Percentiles rank a stretch among this genome's conserved stretches.
Conservation (phyloP, 768 basidiomycete species). For the Leucosporidium creatinivorum region DNA sequence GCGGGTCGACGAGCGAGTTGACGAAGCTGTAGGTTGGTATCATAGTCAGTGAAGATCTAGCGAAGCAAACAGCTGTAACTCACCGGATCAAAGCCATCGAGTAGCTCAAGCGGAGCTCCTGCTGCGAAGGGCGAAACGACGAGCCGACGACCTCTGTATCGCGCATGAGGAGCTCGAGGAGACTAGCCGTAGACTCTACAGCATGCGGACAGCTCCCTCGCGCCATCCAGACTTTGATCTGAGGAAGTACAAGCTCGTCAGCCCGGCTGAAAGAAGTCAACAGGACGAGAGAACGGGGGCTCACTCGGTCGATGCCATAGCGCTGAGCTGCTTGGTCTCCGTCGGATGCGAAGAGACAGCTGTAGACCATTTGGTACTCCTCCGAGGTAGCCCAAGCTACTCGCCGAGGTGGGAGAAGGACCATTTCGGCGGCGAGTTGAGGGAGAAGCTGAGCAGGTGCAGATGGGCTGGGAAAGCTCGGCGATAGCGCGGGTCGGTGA, state of each 20-base stretch:
- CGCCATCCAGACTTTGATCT: conserved; percentile 33
- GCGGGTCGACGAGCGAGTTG: conserved; percentile 89
- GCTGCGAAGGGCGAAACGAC: background rate
- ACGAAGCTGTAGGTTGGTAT: conserved; percentile 57
- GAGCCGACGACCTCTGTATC: conserved; percentile 14
- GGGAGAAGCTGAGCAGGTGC: too few species aligned
- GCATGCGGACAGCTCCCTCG: conserved; percentile 34
- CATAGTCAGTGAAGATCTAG: background rate
- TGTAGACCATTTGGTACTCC: conserved; percentile 69
- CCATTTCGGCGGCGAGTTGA: background rate
- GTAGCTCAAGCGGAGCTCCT: conserved; percentile 30
- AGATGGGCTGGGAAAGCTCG: too few species aligned
- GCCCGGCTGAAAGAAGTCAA: background rate
- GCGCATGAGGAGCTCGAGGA: conserved; percentile 30
- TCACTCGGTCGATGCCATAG: conserved; percentile 47
- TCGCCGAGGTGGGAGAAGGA: conserved; percentile 52
- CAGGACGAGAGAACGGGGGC: background rate
- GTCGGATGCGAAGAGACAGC: conserved; percentile 56
- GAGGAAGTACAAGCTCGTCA: background rate
- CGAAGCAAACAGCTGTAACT: conserved; percentile 34
- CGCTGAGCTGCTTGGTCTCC: conserved; percentile 56
- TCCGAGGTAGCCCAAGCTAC: conserved; percentile 65
- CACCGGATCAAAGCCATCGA: conserved; percentile 36
- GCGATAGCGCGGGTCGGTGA: too few species aligned
- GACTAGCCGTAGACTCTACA: conserved; percentile 31